Evolutionary conservation across 257 asterid species (phyloP).

Genomic region (Scutellaria baicalensis): DNA sequence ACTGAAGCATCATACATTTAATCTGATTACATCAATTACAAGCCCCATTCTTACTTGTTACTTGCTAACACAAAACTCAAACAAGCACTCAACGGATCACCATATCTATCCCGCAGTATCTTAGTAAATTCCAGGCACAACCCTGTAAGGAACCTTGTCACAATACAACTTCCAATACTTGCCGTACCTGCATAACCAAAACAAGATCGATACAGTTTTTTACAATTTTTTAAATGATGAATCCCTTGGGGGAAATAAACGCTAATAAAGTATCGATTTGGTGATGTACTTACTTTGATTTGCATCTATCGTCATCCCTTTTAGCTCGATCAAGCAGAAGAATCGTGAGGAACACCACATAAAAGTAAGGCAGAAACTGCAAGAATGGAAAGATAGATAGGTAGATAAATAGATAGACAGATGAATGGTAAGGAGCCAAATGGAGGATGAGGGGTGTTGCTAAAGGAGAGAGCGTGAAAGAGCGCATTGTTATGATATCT

Average conservation of each 20-base stretch:
- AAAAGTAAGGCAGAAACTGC: conserved; percentile 93
- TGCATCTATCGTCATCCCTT: conserved; percentile 93
- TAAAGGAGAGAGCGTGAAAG: background rate
- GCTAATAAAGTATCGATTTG: background rate
- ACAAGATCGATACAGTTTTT: background rate
- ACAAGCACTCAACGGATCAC: no score
- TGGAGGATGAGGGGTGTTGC: background rate
- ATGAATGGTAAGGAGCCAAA: background rate
- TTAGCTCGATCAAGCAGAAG: conserved; percentile 92
- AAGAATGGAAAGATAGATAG: background rate
- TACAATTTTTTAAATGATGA: no score
- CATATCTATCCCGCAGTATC: background rate
- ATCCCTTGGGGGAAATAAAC: background rate
- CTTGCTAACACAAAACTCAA: background rate
- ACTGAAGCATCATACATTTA: background rate
- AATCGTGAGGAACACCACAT: conserved; percentile 75
- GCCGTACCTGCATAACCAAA: conserved; percentile 60
- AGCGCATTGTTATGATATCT: conserved; percentile 9
- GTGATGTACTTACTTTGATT: conserved; percentile 63
- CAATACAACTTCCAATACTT: conserved; percentile 90
- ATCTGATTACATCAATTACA: background rate
- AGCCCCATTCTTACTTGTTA: background rate
- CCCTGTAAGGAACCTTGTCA: conserved; percentile 72
- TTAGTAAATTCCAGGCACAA: conserved; percentile 70
- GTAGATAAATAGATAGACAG: no score